Base-by-base conservation (phyloP, 768 basidiomycete genomes). In the Tricholoma terreum region DNA sequence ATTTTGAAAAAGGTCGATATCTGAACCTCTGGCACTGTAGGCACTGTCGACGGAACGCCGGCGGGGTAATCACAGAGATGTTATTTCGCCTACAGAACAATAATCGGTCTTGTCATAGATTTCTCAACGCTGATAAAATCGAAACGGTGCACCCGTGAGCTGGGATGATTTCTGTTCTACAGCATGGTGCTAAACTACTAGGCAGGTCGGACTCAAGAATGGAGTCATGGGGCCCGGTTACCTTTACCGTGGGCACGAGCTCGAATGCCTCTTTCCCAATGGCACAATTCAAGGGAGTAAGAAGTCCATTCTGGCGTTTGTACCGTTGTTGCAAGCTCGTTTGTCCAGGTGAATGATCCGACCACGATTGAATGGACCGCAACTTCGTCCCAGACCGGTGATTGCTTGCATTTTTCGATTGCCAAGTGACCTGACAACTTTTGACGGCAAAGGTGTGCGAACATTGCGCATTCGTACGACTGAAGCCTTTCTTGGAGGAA, bases 71-170 rank as follows among this genome's bases (percentile, higher is more conserved):
- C 33, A 21, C 35, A 19, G 19, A 21, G 10, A 31, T 42, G n/a
- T 15, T 30, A 15, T 48, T 38, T 48, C 27, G n/a, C 21, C 14
- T 53, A 14, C 22, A 46, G 21, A 11, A 38, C 17, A 11, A 15
- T 27, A 22, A 31, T 38, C 5, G 10, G 27, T 27, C 24, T 6
- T 27, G 24, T 27, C 22, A n/a, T 35, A 74, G 74, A 19, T 77
- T 81, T 68, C 70, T 78, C 33, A 80, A 81, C 58, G 79, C 78
- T 3, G 77, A 81, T 61, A 79, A 76, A 57, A 80, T 81, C 21
- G 66, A 81, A 62, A 76, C 69, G 14, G 78, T 81, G 76, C 79
- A 80, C 57, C 78, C 77, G 75, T 78, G 59, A 50, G 76, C 68
- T 31, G 10, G 34, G 10, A 14, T 48, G 27, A 43, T 24, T 46